Percentiles rank a stretch among this genome's conserved stretches.
Conservation (phyloP, 2,329 filamentous ascomycete species). For the Colletotrichum sp. region DNA sequence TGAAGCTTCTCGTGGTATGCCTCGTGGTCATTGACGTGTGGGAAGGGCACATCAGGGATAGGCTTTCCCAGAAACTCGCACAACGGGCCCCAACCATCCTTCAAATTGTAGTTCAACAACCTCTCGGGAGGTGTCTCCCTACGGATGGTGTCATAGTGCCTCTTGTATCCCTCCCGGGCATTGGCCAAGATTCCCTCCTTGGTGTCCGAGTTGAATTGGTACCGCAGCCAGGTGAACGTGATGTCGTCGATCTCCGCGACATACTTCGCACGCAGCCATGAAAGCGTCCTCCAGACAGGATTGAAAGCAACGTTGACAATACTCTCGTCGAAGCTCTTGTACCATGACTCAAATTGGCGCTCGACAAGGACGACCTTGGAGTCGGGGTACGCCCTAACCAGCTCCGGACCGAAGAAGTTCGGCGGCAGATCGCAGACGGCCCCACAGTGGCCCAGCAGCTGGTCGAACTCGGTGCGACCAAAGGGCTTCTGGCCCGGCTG, state of each 20-base stretch:
- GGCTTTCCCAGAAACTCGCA: conserved; percentile 39
- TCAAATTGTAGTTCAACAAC: conserved; percentile 18
- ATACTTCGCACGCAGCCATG: conserved; percentile 25
- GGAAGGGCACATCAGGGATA: conserved; percentile 30
- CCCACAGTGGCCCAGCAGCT: conserved; percentile 22
- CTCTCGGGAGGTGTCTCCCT: background rate
- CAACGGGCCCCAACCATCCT: conserved; percentile 40
- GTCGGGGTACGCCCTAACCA: conserved; percentile 46
- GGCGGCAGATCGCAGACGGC: conserved; percentile 47
- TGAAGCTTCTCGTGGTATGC: conserved; percentile 2
- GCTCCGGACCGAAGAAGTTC: conserved; percentile 37
- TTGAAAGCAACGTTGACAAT: conserved; percentile 23
- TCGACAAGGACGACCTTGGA: conserved; percentile 43
- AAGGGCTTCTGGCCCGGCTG: conserved; percentile 26
- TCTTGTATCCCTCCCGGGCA: background rate
- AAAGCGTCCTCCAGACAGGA: conserved; percentile 25
- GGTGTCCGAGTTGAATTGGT: conserved; percentile 20
- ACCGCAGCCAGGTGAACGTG: conserved; percentile 28
- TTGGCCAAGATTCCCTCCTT: conserved; percentile 18
- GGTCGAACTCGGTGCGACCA: conserved; percentile 21
- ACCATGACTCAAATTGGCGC: conserved; percentile 31
- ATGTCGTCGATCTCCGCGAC: conserved; percentile 22
- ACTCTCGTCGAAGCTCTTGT: conserved; percentile 30
- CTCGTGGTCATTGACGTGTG: conserved; percentile 16
- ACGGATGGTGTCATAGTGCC: conserved; percentile 6